Conservation (phyloP, 371 early-diverging fungal species). For the Actinomortierella wolfii region DNA sequence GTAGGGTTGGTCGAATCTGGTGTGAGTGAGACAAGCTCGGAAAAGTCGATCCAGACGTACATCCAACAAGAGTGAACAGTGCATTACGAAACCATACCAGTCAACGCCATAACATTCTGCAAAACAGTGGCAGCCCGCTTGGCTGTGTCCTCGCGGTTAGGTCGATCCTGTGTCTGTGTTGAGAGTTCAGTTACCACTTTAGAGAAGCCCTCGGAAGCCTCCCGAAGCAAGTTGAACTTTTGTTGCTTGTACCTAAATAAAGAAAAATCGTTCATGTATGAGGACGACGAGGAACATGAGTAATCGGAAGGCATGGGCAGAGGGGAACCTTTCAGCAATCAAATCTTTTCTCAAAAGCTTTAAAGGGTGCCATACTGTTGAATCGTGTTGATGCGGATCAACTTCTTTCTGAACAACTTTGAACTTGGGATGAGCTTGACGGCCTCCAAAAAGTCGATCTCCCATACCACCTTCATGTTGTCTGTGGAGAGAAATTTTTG, state of each 20-base stretch:
- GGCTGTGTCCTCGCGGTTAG: slow-evolving; percentile 6
- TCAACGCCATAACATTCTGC: slow-evolving; percentile 11
- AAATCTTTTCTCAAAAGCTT: neutral
- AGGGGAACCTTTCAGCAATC: neutral
- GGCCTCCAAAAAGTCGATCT: slow-evolving; percentile 52
- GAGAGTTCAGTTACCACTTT: slow-evolving; percentile 76
- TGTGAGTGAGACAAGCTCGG: no score
- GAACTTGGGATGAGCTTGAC: slow-evolving; percentile 55
- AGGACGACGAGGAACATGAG: neutral
- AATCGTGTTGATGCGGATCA: slow-evolving; percentile 70
- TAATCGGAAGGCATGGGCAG: neutral
- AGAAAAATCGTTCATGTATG: neutral
- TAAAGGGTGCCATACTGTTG: slow-evolving; percentile 52
- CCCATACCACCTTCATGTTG: slow-evolving; percentile 43
- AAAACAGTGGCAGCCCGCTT: slow-evolving; percentile 15
- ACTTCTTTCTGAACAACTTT: slow-evolving; percentile 54
- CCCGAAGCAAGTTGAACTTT: slow-evolving; percentile 89
- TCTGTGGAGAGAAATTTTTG: slow-evolving; percentile 19
- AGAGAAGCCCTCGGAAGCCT: slow-evolving; percentile 88
- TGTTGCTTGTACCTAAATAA: slow-evolving; percentile 78
- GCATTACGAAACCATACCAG: no score
- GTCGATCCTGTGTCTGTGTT: slow-evolving; percentile 23
- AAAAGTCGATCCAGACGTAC: no score
- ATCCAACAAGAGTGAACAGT: no score
- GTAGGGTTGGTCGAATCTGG: neutral